Base-by-base conservation (phyloP, 176 grass and related monocot genomes). In the Avena atlantica region DNA sequence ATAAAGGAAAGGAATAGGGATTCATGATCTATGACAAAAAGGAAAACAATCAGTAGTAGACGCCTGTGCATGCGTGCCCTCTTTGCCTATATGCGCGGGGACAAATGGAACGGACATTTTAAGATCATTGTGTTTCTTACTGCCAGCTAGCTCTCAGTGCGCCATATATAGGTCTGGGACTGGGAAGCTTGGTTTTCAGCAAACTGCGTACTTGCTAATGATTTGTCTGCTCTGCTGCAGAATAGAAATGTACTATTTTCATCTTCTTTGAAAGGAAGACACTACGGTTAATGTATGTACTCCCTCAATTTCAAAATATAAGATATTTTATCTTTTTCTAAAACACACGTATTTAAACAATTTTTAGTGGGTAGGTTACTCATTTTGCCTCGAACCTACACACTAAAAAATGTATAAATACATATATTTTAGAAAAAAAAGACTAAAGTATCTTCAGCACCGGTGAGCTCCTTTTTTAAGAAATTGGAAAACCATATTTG, bases 131-230 rank as follows among this genome's bases (percentile, higher is more conserved):
- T 45, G 59, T 44, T 82, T 63, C 29, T 75, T 65, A 66, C 29
- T 19, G 17, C 51, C 52, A 48, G 49, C 15, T 34, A 59, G 16
- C 45, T 66, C 16, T 49, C 12, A 86, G 65, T 71, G 80, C 64
- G 27, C 71, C 83, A 36, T 85, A n/a, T 72, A 44, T 66, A 76
- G 71, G 48, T 25, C 13, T 65, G 25, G 48, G 17, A 29, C 61
- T 81, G 11, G 48, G 69, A 74, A 49, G 53, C 55, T 74, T 84
- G 14, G 53, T 74, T 84, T 84, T 74, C 65, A 74, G 82, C 53
- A 61, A 24, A 47, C 14, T 60, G 34, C 14, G 42, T 53, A 29
- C 73, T 53, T 23, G 36, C 51, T 73, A 62, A 74, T 83, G 34
- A 25, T 83, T 70, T 55, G 19, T 56, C 81, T 56, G 23, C 50